Base-by-base conservation (phyloP, 2,329 filamentous ascomycete species). In the Aspergillus texensis region DNA sequence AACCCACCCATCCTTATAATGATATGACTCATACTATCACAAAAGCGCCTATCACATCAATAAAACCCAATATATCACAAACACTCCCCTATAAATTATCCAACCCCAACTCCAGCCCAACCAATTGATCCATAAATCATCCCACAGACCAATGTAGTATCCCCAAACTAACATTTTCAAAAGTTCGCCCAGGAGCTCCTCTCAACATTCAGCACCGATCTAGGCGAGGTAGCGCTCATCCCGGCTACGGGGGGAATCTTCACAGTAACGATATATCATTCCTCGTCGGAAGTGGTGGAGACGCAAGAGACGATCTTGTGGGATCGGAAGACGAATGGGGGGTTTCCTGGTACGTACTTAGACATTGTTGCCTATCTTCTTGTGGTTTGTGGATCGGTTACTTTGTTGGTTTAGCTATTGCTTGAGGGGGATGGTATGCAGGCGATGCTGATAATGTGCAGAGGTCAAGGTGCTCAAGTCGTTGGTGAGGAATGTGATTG, bases 161-260 rank as follows among this genome's bases (percentile, higher is more conserved):
- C 30, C 19, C 26, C 19, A 43, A 46, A 60, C 30, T 11, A 57
- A 62, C 12, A 24, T 32, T 2, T 24, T 3, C 1, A 0, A 41
- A 70, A 97, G 92, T 97, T 91, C 77, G 94, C 90, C 56, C 95
- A 98, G 84, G 95, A 98, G 79, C 88, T 99, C 52, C 88, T 99
- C 43, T 96, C 93, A 1, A 99, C 94, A 0, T 99, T 99, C 81
- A 87, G 88, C 60, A 92, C 89, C 1, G 84, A 88, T 52, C 86
- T 98, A 2, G 94, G 93, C 65, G 94, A 98, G 78, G 90, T 98
- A 11, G 89, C 94, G 19, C 85, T 99, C 9, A 88, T 96, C 68
- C 95, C 95, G 0, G 84, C 88, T 16, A 96, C 92, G 0, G 93
- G 94, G 21, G 94, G 95, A 0, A 83, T 91, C 2, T 99, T 98